phyloP scores from a whole-genome alignment of 306 rosid species.

The Vigna radiata region DNA sequence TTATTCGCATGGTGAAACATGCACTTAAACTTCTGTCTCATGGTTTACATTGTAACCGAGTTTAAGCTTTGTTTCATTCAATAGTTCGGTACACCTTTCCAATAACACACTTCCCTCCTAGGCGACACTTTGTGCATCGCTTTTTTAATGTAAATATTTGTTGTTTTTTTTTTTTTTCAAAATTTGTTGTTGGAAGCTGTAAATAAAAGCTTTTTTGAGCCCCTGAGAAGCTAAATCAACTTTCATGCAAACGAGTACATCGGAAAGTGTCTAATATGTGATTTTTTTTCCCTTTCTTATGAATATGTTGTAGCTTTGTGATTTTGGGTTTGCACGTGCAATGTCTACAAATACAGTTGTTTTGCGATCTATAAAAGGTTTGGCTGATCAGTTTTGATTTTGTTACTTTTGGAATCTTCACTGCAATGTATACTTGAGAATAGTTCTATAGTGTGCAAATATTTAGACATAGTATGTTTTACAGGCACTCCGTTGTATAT shows the following conservation, averaged over 20 bases:
- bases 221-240: neutral
- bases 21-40: slow-evolving; percentile 4
- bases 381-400: slow-evolving; percentile 38
- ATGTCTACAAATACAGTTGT: slow-evolving; percentile 99
- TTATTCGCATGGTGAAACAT: slow-evolving; percentile 16
- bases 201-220: neutral
- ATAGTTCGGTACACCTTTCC: slow-evolving; percentile 1
- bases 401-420: slow-evolving; percentile 21
- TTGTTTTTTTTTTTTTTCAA: too few species aligned
- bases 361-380: slow-evolving; percentile 96
- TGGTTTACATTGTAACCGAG: slow-evolving; percentile 9
- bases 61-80: neutral
- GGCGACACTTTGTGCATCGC: neutral
- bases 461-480: slow-evolving; percentile 25
- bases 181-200: neutral
- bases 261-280: slow-evolving; percentile 26
- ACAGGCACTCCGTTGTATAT: slow-evolving; percentile 95
- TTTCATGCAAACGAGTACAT: slow-evolving; percentile 20
- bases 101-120: slow-evolving; percentile 6
- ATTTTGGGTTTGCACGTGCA: slow-evolving; percentile 99
- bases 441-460: slow-evolving; percentile 2
- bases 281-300: neutral
- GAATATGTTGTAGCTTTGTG: slow-evolving; percentile 78
- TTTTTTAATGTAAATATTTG: neutral
- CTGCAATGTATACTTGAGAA: slow-evolving; percentile 22